A percentile compares a stretch with the other conserved stretches of the same genome.
phyloP scores from a whole-genome alignment of 495 filamentous ascomycete genomes.

The Tuber aestivum region DNA sequence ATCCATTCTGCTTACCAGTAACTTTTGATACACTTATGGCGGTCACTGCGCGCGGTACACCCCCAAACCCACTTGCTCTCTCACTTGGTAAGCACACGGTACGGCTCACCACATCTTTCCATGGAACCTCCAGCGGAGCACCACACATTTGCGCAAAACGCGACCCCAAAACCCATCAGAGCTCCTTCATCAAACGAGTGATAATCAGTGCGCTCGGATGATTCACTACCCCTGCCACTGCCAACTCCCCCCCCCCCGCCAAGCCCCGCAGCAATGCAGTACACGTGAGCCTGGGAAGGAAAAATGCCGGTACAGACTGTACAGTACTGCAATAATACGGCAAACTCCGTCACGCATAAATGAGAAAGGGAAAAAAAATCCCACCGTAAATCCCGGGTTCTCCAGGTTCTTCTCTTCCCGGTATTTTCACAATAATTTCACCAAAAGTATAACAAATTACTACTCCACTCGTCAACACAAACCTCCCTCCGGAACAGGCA shows the following conservation, averaged over 20 bases:
- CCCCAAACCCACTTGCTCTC: background rate
- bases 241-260: background rate
- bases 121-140: background rate
- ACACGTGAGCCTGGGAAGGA: background rate
- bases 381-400: background rate
- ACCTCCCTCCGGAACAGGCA: background rate
- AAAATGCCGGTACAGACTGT: too few species aligned
- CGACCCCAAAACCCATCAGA: background rate
- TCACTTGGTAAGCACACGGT: background rate
- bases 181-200: background rate
- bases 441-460: background rate
- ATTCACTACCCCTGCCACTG: background rate
- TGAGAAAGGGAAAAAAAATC: background rate
- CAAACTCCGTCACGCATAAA: background rate
- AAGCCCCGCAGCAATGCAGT: background rate
- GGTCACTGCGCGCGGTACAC: background rate
- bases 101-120: background rate
- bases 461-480: background rate
- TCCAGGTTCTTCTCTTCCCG: background rate
- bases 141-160: background rate
- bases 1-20: background rate
- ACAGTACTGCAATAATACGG: background rate
- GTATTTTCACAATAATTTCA: background rate
- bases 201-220: background rate
- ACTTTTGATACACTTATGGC: background rate